Conservation (phyloP, 441 rosid genomes). For the Gossypium schwendimanii region DNA sequence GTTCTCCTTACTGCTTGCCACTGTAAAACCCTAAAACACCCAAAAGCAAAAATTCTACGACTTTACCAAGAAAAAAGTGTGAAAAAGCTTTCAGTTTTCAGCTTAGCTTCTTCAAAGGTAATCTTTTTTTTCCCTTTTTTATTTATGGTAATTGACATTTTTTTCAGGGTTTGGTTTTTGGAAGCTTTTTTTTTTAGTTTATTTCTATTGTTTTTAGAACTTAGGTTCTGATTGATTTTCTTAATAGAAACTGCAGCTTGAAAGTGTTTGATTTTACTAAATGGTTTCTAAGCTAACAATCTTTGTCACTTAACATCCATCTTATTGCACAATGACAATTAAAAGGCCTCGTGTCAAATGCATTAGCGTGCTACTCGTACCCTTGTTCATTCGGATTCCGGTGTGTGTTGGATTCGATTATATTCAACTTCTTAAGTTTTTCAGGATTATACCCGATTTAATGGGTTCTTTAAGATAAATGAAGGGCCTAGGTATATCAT, state of each 20-base stretch:
- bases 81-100: not conserved
- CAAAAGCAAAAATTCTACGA: not conserved
- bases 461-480: not conserved
- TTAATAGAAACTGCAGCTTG: not conserved
- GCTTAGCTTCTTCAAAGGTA: not conserved
- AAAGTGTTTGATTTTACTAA: not conserved
- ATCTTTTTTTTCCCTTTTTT: not conserved
- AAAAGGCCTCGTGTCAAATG: not conserved
- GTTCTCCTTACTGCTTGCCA: not conserved
- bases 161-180: not conserved
- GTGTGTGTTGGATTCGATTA: too few species aligned
- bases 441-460: too few species aligned
- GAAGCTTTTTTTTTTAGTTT: not conserved
- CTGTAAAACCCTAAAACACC: not conserved
- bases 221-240: not conserved
- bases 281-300: not conserved
- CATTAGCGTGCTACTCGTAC: too few species aligned
- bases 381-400: too few species aligned
- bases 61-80: not conserved
- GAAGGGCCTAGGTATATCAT: not conserved
- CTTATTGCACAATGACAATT: not conserved
- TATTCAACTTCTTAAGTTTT: too few species aligned
- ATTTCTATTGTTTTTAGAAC: not conserved
- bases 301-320: not conserved
- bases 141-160: not conserved